Evolutionary conservation across 495 filamentous ascomycete genomes (phyloP).

Genomic region (Mytilinidion resinicola): DNA sequence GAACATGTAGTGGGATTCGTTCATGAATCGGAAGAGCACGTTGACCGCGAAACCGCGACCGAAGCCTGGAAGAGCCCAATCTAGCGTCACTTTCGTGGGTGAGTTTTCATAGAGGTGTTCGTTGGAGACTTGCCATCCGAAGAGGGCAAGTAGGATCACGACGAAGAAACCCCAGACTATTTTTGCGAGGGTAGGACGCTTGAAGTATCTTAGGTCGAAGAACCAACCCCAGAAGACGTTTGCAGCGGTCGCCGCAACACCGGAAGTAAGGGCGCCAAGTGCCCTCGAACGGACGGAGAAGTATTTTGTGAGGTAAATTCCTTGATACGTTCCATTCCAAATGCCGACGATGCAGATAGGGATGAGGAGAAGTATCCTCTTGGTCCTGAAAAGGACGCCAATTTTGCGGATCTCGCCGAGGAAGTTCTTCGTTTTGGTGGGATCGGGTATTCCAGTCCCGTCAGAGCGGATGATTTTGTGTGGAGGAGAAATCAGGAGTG

Average conservation of each 20-base stretch:
- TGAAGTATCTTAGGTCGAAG: constrained; percentile 39
- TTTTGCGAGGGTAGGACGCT: constrained; percentile 34
- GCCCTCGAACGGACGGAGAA: constrained; percentile 52
- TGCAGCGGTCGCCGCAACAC: constrained; percentile 43
- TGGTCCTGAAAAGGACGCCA: constrained; percentile 42
- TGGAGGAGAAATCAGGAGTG: constrained; percentile 47
- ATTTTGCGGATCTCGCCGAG: constrained; percentile 43
- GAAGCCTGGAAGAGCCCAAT: constrained; percentile 39
- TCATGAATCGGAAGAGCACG: constrained; percentile 39
- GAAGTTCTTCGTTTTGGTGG: constrained; percentile 40
- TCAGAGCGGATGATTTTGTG: constrained; percentile 50
- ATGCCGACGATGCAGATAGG: constrained; percentile 50
- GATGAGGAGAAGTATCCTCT: constrained; percentile 47
- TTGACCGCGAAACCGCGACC: constrained; percentile 39
- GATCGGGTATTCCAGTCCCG: constrained; percentile 40
- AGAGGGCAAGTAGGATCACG: constrained; percentile 21
- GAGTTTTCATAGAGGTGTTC: constrained; percentile 34
- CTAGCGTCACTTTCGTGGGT: constrained; percentile 30
- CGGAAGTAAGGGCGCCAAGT: constrained; percentile 44
- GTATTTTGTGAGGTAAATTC: constrained; percentile 56
- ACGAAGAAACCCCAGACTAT: constrained; percentile 33
- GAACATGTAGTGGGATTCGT: constrained; percentile 43
- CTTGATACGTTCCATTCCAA: constrained; percentile 50
- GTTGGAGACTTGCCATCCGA: constrained; percentile 40
- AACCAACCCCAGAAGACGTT: constrained; percentile 46